phyloP scores from a whole-genome alignment of 768 basidiomycete genomes.

The Omphalotus guepiniiformis region DNA sequence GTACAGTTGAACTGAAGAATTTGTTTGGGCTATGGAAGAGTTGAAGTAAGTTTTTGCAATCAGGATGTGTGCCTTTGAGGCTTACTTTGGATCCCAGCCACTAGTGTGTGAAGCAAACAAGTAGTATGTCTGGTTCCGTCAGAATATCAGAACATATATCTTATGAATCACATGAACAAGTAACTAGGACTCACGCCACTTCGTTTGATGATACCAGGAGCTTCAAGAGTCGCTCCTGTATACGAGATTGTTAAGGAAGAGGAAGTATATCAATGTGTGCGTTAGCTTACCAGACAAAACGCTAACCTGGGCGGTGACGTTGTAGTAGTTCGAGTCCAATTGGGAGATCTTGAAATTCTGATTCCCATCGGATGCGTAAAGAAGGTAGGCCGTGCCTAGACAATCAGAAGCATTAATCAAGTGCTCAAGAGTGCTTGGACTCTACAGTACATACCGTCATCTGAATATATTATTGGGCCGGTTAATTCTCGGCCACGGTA shows the following conservation, averaged over 20 bases:
- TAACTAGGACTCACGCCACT: slow-evolving; percentile 36
- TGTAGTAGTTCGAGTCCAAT: slow-evolving; percentile 56
- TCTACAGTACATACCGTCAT: slow-evolving; percentile 30
- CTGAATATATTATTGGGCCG: slow-evolving; percentile 19
- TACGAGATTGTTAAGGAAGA: not conserved
- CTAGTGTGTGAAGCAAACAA: slow-evolving; percentile 55
- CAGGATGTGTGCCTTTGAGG: not conserved
- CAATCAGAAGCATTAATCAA: not conserved
- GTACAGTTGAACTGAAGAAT: slow-evolving; percentile 47
- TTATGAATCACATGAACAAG: not conserved
- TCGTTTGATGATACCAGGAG: slow-evolving; percentile 58
- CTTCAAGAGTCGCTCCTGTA: slow-evolving; percentile 52
- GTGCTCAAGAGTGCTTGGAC: not conserved
- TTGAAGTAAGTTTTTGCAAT: slow-evolving; percentile 14
- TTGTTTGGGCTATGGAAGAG: slow-evolving; percentile 52
- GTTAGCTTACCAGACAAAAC: slow-evolving; percentile 41
- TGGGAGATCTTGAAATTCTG: slow-evolving; percentile 64
- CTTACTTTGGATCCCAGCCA: slow-evolving; percentile 12
- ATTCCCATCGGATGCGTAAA: slow-evolving; percentile 66
- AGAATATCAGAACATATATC: not conserved
- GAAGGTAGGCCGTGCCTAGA: slow-evolving; percentile 40
- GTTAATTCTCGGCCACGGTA: not conserved
- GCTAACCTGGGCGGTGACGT: slow-evolving; percentile 43
- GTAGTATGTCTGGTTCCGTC: slow-evolving; percentile 56
- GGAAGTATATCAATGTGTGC: not conserved